Base-by-base conservation (phyloP, 352 stramenopile species). In the Peronosclerospora sorghi region DNA sequence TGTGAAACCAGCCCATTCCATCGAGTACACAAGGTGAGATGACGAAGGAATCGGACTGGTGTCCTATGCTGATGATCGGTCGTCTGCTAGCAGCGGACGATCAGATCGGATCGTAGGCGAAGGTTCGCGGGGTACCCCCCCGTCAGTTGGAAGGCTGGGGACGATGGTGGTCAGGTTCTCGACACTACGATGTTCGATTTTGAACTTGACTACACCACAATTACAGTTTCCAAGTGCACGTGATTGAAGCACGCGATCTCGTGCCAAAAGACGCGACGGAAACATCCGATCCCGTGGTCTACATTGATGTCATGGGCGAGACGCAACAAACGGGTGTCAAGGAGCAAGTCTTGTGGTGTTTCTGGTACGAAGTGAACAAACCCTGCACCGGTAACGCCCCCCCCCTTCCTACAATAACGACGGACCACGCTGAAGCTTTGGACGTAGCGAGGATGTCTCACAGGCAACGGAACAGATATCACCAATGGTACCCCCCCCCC, bases 201-300 rank as follows among this genome's bases (percentile, higher is more conserved):
- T n/a, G n/a, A n/a, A n/a, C n/a, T n/a, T n/a, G n/a, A n/a, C n/a
- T n/a, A n/a, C n/a, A n/a, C n/a, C n/a, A n/a, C 2, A 81, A 95
- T 55, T 95, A 94, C 54, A 69, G 79, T 38, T 65, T 95, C 6
- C 81, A 93, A 41, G 76, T 96, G 13, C 86, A 95, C 45, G 47
- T 95, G 23, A 95, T 96, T 45, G 83, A 96, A 65, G 82, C 74
- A 8, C 72, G 83, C 8, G 82, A 95, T 20, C 60, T 96, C 1
- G 81, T 94, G 18, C 66, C 75, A 0, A 94, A 95, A 45, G 82
- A 95, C 35, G 64, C 76, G 0, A 86, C 86, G 0, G 87, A 86
- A 2, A 95, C 80, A 8, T 94, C 78, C 0, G 89, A 97, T 45
- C 89, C 89, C 0, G 84, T 96, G 15, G 84, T 95, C 35, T 94